Percentiles rank a stretch among this genome's conserved stretches.
phyloP scores from a whole-genome alignment of 1,284 basidiomycete species.

The Trichosporon coremiiforme region DNA sequence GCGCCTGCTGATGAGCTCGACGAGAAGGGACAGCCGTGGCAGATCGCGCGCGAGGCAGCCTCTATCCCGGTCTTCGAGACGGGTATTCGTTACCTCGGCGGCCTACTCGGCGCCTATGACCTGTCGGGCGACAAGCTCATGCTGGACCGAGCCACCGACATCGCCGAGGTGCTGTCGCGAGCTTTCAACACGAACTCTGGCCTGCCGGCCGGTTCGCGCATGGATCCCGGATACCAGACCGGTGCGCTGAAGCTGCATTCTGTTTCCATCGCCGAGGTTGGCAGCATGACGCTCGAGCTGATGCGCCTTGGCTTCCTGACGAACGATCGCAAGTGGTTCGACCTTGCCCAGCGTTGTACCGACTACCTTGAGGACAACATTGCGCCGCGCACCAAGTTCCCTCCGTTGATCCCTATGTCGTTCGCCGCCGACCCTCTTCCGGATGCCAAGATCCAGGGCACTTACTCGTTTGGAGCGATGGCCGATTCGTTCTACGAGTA shows the following conservation, averaged over 20 bases:
- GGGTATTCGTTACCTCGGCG: slow-evolving; percentile 85
- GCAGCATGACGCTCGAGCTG: slow-evolving; percentile 61
- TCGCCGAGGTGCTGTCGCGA: slow-evolving; percentile 59
- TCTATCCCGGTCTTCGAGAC: slow-evolving; percentile 76
- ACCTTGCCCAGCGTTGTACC: slow-evolving; percentile 59
- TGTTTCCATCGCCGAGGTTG: slow-evolving; percentile 56
- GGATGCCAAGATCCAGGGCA: slow-evolving; percentile 32
- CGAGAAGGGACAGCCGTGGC: slow-evolving; percentile 31
- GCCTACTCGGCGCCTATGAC: slow-evolving; percentile 78
- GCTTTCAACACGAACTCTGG: slow-evolving; percentile 60
- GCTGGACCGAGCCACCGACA: slow-evolving; percentile 60
- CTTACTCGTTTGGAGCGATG: slow-evolving; percentile 58
- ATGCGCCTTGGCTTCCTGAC: slow-evolving; percentile 60
- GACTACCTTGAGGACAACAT: slow-evolving; percentile 59
- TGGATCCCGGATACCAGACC: slow-evolving; percentile 51
- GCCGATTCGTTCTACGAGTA: slow-evolving; percentile 62
- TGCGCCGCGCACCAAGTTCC: slow-evolving; percentile 40
- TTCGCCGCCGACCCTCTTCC: slow-evolving; percentile 51
- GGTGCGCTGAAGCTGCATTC: slow-evolving; percentile 31
- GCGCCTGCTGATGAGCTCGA: slow-evolving; percentile 58
- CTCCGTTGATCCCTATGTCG: slow-evolving; percentile 51
- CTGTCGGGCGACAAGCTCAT: slow-evolving; percentile 66
- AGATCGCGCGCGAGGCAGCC: slow-evolving; percentile 36
- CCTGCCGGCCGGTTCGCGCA: slow-evolving; percentile 54
- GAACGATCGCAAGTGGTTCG: slow-evolving; percentile 60